phyloP scores from a whole-genome alignment of 495 filamentous ascomycete genomes.

The Antarctomyces pellizariae region DNA sequence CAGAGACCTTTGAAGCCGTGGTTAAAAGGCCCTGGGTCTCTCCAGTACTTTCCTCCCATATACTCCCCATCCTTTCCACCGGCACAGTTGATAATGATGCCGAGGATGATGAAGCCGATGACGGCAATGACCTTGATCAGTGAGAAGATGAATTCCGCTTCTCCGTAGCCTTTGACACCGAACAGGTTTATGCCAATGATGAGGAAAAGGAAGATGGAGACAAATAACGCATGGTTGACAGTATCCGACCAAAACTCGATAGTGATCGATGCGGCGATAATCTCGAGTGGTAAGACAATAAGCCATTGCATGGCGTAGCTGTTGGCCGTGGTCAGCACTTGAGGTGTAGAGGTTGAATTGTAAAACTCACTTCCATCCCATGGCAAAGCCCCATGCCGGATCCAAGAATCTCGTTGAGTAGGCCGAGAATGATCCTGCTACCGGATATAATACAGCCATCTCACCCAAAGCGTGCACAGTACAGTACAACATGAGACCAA shows the following conservation, averaged over 20 bases:
- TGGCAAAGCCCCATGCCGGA: conserved; percentile 91
- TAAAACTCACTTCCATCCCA: conserved; percentile 70
- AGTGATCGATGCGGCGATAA: conserved; percentile 75
- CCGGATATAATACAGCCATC: conserved; percentile 58
- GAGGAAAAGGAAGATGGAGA: conserved; percentile 54
- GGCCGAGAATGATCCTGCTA: conserved; percentile 79
- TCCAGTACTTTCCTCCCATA: conserved; percentile 69
- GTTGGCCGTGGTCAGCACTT: conserved; percentile 6
- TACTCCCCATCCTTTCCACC: conserved; percentile 49
- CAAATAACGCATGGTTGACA: conserved; percentile 54
- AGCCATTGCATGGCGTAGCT: conserved; percentile 91
- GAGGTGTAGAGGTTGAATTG: not conserved
- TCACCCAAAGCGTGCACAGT: conserved; percentile 85
- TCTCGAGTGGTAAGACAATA: conserved; percentile 66
- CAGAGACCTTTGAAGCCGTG: conserved; percentile 90
- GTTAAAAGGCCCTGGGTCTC: conserved; percentile 68
- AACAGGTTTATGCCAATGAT: conserved; percentile 70
- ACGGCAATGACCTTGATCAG: conserved; percentile 71
- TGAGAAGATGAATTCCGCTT: conserved; percentile 78
- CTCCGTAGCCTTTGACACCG: conserved; percentile 70
- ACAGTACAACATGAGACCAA: conserved; percentile 78
- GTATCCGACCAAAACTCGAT: conserved; percentile 58
- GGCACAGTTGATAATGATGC: conserved; percentile 56
- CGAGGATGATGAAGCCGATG: conserved; percentile 70
- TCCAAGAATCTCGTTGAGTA: conserved; percentile 86